Evolutionary conservation across 2,329 filamentous ascomycete genomes (phyloP), one percentile per base, ranked within the genome.

Genomic region (Lachnellula occidentalis): DNA sequence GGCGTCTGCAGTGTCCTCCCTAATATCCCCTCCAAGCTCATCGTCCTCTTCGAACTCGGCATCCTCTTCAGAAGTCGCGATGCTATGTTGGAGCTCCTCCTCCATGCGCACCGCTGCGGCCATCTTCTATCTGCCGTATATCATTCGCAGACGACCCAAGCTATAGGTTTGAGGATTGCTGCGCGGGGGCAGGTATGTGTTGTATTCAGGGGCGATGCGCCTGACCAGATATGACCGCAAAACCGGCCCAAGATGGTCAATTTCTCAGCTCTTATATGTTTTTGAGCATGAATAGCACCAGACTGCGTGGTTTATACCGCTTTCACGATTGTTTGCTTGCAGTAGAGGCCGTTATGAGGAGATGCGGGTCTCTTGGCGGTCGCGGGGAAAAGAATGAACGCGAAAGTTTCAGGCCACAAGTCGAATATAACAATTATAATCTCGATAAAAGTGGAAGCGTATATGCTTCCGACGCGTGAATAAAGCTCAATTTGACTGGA

Each of bases 31-130:
- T 27, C 55, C 55, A 36, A 62, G 48, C 39, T 68, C 63, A 53
- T 67, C 63, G 54, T 71, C 67, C 59, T 70, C 69, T 46, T 70
- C 67, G 48, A 68, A 68, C 34, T 69, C 67, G 7, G 65, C 67
- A 55, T 69, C 66, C 27, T 70, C 68, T 27, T 70, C 67, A 9
- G 66, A 69, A 2, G 65, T 67, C n/a, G 59, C 66, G 60, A 69
- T 63, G 54, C 59, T 66, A 36, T 65, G 56, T 55, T 67, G 65
- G 39, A 66, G 61, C 58, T 69, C 61, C 57, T 67, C 62, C 61
- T 67, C 67, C 53, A 63, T 58, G 56, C 66, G 60, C 55, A 58
- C 61, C 55, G 58, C 65, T 55, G 65, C 62, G 58, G 63, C 61
- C 66, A 69, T 68, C 19, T 43, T 51, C 60, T 50, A 61, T 55